Evolutionary conservation across 1,284 basidiomycete genomes (phyloP).

Genomic region (Rhodotorula sp.): DNA sequence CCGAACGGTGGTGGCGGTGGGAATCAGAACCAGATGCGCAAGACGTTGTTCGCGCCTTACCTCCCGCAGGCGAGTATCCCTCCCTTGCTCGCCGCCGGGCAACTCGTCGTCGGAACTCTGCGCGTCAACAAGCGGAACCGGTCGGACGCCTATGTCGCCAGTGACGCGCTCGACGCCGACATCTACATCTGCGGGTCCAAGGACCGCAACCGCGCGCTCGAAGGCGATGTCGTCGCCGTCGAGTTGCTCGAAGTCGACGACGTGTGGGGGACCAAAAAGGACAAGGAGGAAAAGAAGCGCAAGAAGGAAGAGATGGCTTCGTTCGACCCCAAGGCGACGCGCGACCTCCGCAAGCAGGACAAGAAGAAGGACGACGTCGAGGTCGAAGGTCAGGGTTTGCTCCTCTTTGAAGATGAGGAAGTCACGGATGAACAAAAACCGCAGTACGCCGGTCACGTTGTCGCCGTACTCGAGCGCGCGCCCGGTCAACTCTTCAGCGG

Average conservation of each 20-base stretch:
- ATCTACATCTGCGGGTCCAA: conserved; percentile 82
- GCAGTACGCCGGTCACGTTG: conserved; percentile 58
- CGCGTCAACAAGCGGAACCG: conserved; percentile 91
- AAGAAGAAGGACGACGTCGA: conserved; percentile 99
- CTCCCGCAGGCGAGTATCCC: conserved; percentile 96
- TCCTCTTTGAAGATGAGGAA: conserved; percentile 93
- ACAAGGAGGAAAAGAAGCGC: conserved; percentile 99
- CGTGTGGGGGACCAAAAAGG: conserved; percentile 99
- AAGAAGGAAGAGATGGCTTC: conserved; percentile 99
- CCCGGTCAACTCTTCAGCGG: conserved; percentile 98
- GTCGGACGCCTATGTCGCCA: conserved; percentile 99
- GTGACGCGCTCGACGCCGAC: conserved; percentile 95
- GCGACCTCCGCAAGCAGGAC: conserved; percentile 73
- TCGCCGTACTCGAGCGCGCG: conserved; percentile 79
- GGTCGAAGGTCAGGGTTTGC: conserved; percentile 95
- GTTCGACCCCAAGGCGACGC: conserved; percentile 70
- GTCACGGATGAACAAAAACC: conserved; percentile 97
- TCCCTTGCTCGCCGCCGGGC: conserved; percentile 93
- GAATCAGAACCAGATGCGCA: conserved; percentile 69
- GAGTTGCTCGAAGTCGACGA: conserved; percentile 97
- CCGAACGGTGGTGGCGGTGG: conserved; percentile 54
- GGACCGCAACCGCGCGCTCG: conserved; percentile 95
- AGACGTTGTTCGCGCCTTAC: conserved; percentile 98
- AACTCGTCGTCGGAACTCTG: conserved; percentile 94
- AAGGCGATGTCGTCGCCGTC: conserved; percentile 97